Conservation (phyloP, 805 yeast species). For the Candida loeiensis region DNA sequence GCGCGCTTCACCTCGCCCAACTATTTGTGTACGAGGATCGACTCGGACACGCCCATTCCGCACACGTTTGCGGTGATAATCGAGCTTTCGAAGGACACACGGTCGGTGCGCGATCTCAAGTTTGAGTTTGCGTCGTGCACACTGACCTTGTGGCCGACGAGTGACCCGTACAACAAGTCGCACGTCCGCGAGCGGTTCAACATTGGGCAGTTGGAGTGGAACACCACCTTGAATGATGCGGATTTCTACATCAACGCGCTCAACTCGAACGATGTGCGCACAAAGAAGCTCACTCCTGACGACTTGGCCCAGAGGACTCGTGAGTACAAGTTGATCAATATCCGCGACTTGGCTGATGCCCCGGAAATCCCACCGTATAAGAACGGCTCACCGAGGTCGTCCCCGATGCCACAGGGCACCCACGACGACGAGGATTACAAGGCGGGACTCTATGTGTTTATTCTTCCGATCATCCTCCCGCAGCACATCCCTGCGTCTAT, state of each 20-base stretch:
- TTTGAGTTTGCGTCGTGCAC: conserved; percentile 43
- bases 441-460: conserved; percentile 69
- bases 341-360: conserved; percentile 11
- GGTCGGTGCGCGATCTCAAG: conserved; percentile 31
- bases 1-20: conserved; percentile 30
- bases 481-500: conserved; percentile 61
- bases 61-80: conserved; percentile 53
- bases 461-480: conserved; percentile 61
- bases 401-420: not conserved
- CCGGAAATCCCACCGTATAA: conserved; percentile 4
- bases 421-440: conserved; percentile 25
- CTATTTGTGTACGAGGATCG: conserved; percentile 34
- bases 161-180: conserved; percentile 46
- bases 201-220: conserved; percentile 48
- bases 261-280: conserved; percentile 42
- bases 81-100: conserved; percentile 39
- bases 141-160: conserved; percentile 51
- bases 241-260: conserved; percentile 41
- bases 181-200: conserved; percentile 46
- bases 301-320: conserved; percentile 41
- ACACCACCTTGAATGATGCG: conserved; percentile 32
- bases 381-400: not conserved
- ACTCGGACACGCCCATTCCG: conserved; percentile 41
- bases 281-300: conserved; percentile 40
- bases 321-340: conserved; percentile 22